phyloP scores from a whole-genome alignment of 2,329 filamentous ascomycete genomes.

The Cytospora paraplurivora region DNA sequence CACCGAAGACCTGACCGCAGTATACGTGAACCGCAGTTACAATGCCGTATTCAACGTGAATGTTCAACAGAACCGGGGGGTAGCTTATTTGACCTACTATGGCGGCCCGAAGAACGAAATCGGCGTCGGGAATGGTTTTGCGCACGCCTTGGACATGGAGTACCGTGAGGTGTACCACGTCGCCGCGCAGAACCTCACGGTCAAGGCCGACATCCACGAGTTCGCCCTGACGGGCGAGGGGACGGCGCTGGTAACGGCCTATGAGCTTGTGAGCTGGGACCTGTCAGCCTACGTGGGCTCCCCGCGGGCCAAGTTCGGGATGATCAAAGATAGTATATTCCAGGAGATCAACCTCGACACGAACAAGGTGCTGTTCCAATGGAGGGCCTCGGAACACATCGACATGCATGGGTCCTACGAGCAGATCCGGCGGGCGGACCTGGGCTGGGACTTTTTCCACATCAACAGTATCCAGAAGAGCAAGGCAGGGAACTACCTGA shows the following conservation, averaged over 20 bases:
- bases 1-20: conserved; percentile 40
- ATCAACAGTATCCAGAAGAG: conserved; percentile 59
- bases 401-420: conserved; percentile 26
- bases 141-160: conserved; percentile 10
- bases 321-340: conserved; percentile 40
- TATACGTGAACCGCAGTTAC: conserved; percentile 42
- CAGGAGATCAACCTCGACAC: conserved; percentile 53
- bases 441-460: conserved; percentile 58
- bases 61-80: conserved; percentile 30
- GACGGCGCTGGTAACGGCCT: conserved; percentile 44
- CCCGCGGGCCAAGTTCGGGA: conserved; percentile 28
- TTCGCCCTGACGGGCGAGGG: conserved; percentile 43
- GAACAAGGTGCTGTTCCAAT: conserved; percentile 51
- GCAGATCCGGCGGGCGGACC: background rate
- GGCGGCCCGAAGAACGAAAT: conserved; percentile 21
- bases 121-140: conserved; percentile 18
- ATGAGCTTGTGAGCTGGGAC: conserved; percentile 34
- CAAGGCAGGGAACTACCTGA: conserved; percentile 51
- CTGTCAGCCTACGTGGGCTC: conserved; percentile 31
- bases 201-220: conserved; percentile 37
- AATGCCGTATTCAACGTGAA: conserved; percentile 35
- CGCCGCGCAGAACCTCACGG: conserved; percentile 6
- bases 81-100: conserved; percentile 33
- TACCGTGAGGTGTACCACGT: conserved; percentile 26
- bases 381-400: conserved; percentile 43